Conservation (phyloP, 139 green algal genomes). For the Edaphochlamys debaryana region DNA sequence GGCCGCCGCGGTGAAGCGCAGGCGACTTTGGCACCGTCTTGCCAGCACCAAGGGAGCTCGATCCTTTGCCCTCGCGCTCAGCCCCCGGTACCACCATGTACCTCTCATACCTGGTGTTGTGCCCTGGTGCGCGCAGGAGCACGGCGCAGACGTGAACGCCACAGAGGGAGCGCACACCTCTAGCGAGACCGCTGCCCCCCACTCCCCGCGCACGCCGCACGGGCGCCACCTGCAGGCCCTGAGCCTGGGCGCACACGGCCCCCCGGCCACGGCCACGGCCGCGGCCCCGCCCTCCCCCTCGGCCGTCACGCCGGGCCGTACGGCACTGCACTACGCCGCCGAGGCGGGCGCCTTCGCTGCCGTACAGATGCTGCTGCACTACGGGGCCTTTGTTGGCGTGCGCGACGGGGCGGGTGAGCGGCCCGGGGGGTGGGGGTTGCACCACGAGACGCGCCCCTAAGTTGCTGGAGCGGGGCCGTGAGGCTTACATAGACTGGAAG, state of each 20-base stretch:
- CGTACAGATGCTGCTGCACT: constrained; percentile 20
- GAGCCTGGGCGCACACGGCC: no score
- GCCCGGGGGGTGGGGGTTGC: no score
- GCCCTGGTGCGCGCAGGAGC: no score
- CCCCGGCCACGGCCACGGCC: no score
- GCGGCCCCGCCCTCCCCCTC: neutral
- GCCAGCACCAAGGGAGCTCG: neutral
- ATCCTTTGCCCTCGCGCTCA: neutral
- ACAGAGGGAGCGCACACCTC: neutral
- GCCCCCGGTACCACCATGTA: neutral
- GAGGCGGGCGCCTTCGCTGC: constrained; percentile 21
- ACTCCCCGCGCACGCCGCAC: neutral
- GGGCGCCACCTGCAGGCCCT: neutral
- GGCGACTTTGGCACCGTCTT: neutral
- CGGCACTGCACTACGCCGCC: constrained; percentile 20
- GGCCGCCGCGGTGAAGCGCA: no score
- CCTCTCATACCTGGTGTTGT: no score
- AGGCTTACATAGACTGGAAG: no score
- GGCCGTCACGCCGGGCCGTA: neutral
- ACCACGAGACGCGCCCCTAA: no score
- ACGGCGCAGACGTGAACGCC: constrained; percentile 31
- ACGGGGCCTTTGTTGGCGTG: constrained; percentile 25
- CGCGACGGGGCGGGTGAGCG: constrained; percentile 15
- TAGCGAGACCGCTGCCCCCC: neutral
- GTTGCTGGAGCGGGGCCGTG: no score